phyloP scores from a whole-genome alignment of 441 rosid species.

The Kokia cookei region DNA sequence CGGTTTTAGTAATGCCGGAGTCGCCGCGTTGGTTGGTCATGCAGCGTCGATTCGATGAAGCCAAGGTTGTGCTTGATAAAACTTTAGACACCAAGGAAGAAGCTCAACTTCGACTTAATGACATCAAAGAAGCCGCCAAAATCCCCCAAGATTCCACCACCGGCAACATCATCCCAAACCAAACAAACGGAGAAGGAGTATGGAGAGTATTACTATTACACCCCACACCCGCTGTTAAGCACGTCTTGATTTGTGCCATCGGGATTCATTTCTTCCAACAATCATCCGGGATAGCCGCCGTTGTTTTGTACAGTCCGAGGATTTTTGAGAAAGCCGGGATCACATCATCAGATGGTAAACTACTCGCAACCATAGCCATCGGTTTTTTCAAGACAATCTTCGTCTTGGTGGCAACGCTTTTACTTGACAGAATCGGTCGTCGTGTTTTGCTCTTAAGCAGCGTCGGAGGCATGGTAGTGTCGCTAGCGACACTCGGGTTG shows the following conservation, averaged over 20 bases:
- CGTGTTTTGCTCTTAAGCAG: slow-evolving; percentile 63
- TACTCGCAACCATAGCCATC: slow-evolving; percentile 75
- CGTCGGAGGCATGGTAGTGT: slow-evolving; percentile 54
- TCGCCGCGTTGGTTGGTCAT: slow-evolving; percentile 84
- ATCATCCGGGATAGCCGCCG: slow-evolving; percentile 67
- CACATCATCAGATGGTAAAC: slow-evolving; percentile 19
- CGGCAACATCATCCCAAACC: slow-evolving; percentile 42
- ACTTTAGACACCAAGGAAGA: slow-evolving; percentile 60
- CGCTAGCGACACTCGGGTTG: slow-evolving; percentile 33
- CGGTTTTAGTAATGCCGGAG: slow-evolving; percentile 56
- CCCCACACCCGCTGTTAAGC: slow-evolving; percentile 62
- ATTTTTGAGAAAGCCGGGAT: slow-evolving; percentile 75
- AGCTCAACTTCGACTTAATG: slow-evolving; percentile 43
- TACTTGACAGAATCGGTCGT: slow-evolving; percentile 65
- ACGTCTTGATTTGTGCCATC: slow-evolving; percentile 46
- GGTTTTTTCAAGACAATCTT: slow-evolving; percentile 61
- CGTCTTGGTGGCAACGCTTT: slow-evolving; percentile 59
- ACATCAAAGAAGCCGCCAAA: slow-evolving; percentile 68
- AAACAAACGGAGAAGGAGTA: slow-evolving; percentile 50
- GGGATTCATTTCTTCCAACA: slow-evolving; percentile 85
- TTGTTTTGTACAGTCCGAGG: slow-evolving; percentile 59
- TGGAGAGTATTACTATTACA: slow-evolving; percentile 56
- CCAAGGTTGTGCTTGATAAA: slow-evolving; percentile 55
- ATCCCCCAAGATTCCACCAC: slow-evolving; percentile 53
- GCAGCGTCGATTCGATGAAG: slow-evolving; percentile 77